A percentile compares a stretch with the other conserved stretches of the same genome.
These are phyloP conservation scores for Microthyrium microscopicum DNA, from an alignment of 2,329 filamentous ascomycete species.

Conservation along the genomic window DNA sequence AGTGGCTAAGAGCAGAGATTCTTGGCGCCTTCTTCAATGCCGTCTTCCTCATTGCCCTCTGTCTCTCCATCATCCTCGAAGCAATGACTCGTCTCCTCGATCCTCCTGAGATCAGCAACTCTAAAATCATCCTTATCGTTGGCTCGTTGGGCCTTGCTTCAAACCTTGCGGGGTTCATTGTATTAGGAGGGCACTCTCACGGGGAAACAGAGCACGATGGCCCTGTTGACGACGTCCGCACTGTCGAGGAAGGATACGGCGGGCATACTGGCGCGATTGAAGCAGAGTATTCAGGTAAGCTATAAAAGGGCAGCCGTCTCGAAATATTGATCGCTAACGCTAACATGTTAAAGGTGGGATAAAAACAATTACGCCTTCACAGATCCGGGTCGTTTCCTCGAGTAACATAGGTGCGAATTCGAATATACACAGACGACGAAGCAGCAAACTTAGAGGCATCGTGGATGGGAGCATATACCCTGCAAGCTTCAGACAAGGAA, in stretches of 20 bases:
- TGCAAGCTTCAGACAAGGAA: constrained; percentile 1
- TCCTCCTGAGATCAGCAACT: constrained; percentile 1
- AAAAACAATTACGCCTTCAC: no score
- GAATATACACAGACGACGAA: constrained; percentile 1
- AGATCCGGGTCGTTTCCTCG: no score
- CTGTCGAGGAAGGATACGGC: not conserved
- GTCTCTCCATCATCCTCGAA: constrained; percentile 1
- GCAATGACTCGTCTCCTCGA: constrained; percentile 1
- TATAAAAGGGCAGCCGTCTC: no score
- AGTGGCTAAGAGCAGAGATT: constrained; percentile 1
- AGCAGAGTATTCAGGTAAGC: no score
- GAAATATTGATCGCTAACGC: no score
- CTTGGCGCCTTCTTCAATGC: constrained; percentile 1
- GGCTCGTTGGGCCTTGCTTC: not conserved
- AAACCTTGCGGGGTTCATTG: constrained; percentile 1
- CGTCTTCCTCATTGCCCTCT: constrained; percentile 1
- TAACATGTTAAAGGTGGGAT: no score
- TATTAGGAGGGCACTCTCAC: constrained; percentile 1
- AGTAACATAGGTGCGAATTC: constrained; percentile 1
- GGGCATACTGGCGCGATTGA: not conserved
- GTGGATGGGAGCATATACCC: constrained; percentile 1
- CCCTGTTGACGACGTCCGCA: not conserved
- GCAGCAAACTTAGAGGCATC: constrained; percentile 1
- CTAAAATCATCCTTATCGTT: constrained; percentile 1
- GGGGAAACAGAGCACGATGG: not conserved